Evolutionary conservation across 2,329 filamentous ascomycete genomes (phyloP).

Genomic region (Laburnicola sp.): DNA sequence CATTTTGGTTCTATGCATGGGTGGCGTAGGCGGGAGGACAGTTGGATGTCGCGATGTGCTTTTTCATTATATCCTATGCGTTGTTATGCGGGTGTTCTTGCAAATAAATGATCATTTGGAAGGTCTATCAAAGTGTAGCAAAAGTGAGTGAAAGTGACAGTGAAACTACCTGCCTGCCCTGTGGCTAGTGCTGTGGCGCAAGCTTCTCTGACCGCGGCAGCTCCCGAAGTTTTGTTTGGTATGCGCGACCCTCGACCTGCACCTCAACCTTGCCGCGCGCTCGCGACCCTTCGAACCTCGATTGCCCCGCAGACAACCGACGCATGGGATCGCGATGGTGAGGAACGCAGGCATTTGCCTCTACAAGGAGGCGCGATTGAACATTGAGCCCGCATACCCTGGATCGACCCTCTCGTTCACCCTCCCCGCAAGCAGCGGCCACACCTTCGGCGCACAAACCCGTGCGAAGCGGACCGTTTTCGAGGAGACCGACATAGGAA

Average conservation of each 20-base stretch:
- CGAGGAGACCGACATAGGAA: constrained; percentile 44
- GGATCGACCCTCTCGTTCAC: constrained; percentile 70
- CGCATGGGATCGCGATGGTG: constrained; percentile 71
- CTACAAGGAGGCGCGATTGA: constrained; percentile 86
- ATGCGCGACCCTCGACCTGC: constrained; percentile 26
- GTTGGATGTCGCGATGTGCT: constrained; percentile 13
- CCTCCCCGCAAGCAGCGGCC: constrained; percentile 39
- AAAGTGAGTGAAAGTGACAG: no score
- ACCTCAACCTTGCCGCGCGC: constrained; percentile 20
- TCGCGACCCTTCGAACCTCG: constrained; percentile 12
- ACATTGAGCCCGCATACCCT: constrained; percentile 72
- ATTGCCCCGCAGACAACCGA: constrained; percentile 8
- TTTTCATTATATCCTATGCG: constrained; percentile 8
- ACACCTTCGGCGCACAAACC: constrained; percentile 37
- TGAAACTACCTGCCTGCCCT: not conserved
- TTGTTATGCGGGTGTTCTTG: constrained; percentile 4
- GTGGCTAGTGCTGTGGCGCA: constrained; percentile 13
- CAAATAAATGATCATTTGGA: constrained; percentile 3
- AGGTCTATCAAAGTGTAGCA: no score
- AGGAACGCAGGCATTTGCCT: constrained; percentile 64
- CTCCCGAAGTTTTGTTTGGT: constrained; percentile 37
- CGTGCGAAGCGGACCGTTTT: constrained; percentile 40
- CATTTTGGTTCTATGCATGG: constrained; percentile 17
- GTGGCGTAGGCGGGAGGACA: constrained; percentile 15
- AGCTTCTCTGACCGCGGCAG: constrained; percentile 21